Conservation (phyloP, 495 filamentous ascomycete species). For the Xylaria grammica region DNA sequence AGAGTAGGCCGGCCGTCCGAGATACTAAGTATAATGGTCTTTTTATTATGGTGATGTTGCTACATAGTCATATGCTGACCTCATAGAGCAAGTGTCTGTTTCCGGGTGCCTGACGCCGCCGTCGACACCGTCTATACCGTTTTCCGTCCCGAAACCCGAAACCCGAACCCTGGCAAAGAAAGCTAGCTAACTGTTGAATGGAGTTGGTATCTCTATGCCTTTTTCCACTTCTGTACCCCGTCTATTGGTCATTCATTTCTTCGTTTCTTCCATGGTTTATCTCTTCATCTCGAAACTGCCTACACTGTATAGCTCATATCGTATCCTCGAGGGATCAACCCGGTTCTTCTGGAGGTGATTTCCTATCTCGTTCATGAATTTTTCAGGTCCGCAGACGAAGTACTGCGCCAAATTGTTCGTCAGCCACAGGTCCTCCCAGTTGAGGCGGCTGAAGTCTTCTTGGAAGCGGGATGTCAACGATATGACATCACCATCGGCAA, state of each 20-base stretch:
- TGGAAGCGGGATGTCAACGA: constrained; percentile 50
- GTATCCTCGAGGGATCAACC: constrained; percentile 54
- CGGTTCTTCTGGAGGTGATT: constrained; percentile 48
- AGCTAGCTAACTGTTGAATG: constrained; percentile 15
- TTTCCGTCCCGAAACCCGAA: constrained; percentile 3
- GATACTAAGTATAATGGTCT: constrained; percentile 4
- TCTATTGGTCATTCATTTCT: background rate
- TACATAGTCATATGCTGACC: background rate
- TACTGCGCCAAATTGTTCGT: constrained; percentile 60
- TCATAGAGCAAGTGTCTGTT: background rate
- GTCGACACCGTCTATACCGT: background rate
- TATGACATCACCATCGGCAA: constrained; percentile 52
- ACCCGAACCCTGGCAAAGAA: background rate
- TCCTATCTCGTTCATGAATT: constrained; percentile 62
- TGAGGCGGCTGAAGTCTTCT: constrained; percentile 59
- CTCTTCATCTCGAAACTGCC: constrained; percentile 45
- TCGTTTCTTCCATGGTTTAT: background rate
- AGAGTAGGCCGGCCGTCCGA: too few species aligned
- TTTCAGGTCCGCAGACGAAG: constrained; percentile 67
- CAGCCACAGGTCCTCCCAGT: constrained; percentile 57
- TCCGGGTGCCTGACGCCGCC: constrained; percentile 8
- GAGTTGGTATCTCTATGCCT: constrained; percentile 8
- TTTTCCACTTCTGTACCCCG: background rate
- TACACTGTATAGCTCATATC: constrained; percentile 67
- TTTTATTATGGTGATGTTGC: background rate